Evolutionary conservation across 495 filamentous ascomycete species (phyloP), one percentile per base, ranked within the genome.

Genomic region (Penicillium lagena): DNA sequence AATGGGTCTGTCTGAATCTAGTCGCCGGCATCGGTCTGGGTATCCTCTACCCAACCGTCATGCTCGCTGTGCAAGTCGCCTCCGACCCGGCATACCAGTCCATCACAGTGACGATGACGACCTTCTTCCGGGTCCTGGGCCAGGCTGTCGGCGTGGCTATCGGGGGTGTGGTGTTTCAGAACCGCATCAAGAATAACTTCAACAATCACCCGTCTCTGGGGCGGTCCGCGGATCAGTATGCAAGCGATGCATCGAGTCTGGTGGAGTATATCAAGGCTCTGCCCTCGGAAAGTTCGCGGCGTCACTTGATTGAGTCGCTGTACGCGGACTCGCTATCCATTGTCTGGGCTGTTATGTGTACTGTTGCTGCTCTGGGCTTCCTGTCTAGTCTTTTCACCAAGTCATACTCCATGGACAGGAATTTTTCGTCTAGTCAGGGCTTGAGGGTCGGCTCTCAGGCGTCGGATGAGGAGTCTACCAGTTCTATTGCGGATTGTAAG

Each of bases 101-200:
- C 0, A 67, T 72, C 37, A 75, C 75, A 1, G 68, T 73, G 0
- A 72, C 65, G n/a, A 75, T 78, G 64, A 73, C 75, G 39, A 69
- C 68, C 12, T 80, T 82, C 61, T 68, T 79, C 51, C 76, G 78
- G 9, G 67, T 70, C 2, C 54, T 78, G 27, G 78, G 78, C 29
- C 75, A 79, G 37, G 66, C 69, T 0, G 42, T 82, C 12, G 78
- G 78, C 5, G 71, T 81, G 14, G 78, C 77, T 4, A 59, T 81
- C 13, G 78, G 78, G 3, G 75, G 77, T 10, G 73, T 73, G 9
- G 56, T 72, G 1, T 55, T 55, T 12, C 47, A 49, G 28, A 50
- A 50, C 14, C 47, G 37, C n/a, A 50, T 55, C 34, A 47, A 45
- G 28, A 1, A 11, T 12, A 27, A 52, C 27, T 46, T 51, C 29